Conservation (phyloP, 345 rosid genomes). For the Ailanthus altissimus region DNA sequence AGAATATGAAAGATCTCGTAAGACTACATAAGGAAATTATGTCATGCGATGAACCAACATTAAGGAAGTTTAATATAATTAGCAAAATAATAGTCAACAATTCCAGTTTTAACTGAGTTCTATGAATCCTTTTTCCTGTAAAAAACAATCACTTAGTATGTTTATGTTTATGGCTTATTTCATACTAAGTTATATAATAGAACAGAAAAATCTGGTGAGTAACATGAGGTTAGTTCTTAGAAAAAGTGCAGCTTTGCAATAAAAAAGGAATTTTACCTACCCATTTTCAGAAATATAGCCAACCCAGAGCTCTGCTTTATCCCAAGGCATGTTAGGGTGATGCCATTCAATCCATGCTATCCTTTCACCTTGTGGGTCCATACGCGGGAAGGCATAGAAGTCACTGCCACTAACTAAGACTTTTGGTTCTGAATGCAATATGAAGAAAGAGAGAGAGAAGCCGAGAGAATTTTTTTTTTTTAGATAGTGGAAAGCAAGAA, state of each 20-base stretch:
- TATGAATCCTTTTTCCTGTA: not conserved
- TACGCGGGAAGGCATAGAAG: constrained; percentile 94
- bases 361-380: constrained; percentile 65
- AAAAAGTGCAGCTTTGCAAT: not conserved
- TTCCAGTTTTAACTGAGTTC: not conserved
- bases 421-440: constrained; percentile 61
- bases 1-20: not conserved
- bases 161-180: not conserved
- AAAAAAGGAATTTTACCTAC: constrained; percentile 38
- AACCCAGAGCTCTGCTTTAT: constrained; percentile 89
- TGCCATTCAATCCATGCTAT: constrained; percentile 94
- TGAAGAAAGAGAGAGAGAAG: not conserved
- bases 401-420: constrained; percentile 72
- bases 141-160: not conserved
- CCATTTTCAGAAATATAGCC: constrained; percentile 81
- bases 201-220: not conserved
- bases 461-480: constrained; percentile 11
- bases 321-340: constrained; percentile 98
- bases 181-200: not conserved
- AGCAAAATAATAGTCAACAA: not conserved
- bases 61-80: not conserved
- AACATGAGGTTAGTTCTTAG: not conserved
- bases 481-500: not conserved
- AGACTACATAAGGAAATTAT: not conserved
- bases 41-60: not conserved